Conservation (phyloP, 257 asterid genomes). For the Plantago ovata region DNA sequence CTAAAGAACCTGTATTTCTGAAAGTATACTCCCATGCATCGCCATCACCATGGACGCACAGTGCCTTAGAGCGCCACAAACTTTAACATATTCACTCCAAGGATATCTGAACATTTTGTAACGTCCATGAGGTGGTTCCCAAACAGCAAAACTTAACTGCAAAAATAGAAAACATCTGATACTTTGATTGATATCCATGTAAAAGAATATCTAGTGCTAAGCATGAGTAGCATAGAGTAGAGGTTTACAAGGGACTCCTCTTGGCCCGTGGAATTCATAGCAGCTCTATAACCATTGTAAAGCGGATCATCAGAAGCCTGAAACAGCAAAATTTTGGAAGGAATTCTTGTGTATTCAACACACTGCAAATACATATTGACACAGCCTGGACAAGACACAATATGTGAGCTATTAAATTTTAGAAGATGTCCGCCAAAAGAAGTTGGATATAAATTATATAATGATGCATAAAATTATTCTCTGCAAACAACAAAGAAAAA, state of each 20-base stretch:
- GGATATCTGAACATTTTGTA: slow-evolving; percentile 90
- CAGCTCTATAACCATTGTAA: slow-evolving; percentile 85
- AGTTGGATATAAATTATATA: not conserved
- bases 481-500: too few relatives aligned
- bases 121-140: slow-evolving; percentile 99
- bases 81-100: slow-evolving; percentile 82
- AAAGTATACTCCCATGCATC: slow-evolving; percentile 89
- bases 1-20: slow-evolving; percentile 89
- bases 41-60: slow-evolving; percentile 99
- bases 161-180: not conserved
- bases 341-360: slow-evolving; percentile 68
- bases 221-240: slow-evolving; percentile 4
- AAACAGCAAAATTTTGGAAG: slow-evolving; percentile 75
- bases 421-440: slow-evolving; percentile 11
- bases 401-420: slow-evolving; percentile 15
- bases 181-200: not conserved
- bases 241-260: slow-evolving; percentile 81
- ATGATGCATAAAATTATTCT: not conserved
- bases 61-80: slow-evolving; percentile 88
- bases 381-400: slow-evolving; percentile 48
- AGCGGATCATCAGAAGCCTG: slow-evolving; percentile 92
- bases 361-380: slow-evolving; percentile 64
- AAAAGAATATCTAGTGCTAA: not conserved
- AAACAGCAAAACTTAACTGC: slow-evolving; percentile 53
- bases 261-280: slow-evolving; percentile 84